phyloP scores from a whole-genome alignment of 116 monocot species.

The Dioscorea cayenensis region DNA sequence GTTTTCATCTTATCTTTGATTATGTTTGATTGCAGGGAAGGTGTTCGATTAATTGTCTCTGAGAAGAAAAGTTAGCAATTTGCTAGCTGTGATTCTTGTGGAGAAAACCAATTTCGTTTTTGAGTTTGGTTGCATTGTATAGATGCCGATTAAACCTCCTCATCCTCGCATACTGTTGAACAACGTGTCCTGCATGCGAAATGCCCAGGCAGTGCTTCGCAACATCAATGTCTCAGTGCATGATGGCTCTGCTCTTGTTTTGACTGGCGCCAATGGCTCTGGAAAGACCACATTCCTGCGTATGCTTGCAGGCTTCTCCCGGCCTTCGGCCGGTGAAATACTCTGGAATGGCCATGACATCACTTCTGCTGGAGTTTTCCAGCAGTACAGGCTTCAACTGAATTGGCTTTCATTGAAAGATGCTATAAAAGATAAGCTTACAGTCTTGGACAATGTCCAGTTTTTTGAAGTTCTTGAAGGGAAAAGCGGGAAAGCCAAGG shows the following conservation, averaged over 20 bases:
- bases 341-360: conserved; percentile 97
- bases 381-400: conserved; percentile 87
- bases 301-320: conserved; percentile 91
- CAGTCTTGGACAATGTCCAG: conserved; percentile 82
- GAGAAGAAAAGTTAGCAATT: no score
- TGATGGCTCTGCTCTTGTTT: conserved; percentile 78
- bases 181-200: conserved; percentile 96
- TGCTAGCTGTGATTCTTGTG: no score
- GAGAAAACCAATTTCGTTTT: no score
- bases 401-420: conserved; percentile 94
- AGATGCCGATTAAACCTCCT: conserved; percentile 52
- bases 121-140: background rate
- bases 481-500: conserved; percentile 50
- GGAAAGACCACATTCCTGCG: conserved; percentile 94
- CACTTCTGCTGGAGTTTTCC: conserved; percentile 82
- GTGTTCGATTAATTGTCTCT: no score
- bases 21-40: no score
- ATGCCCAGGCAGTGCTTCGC: conserved; percentile 80
- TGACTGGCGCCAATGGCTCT: conserved; percentile 88
- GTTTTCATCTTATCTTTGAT: no score
- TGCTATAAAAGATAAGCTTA: conserved; percentile 70
- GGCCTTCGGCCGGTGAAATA: conserved; percentile 88
- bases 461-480: conserved; percentile 98
- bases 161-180: conserved; percentile 70
- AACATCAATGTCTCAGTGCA: conserved; percentile 76